Evolutionary conservation across 176 grass and related monocot genomes (phyloP).

Genomic region (Carex littledalei): DNA sequence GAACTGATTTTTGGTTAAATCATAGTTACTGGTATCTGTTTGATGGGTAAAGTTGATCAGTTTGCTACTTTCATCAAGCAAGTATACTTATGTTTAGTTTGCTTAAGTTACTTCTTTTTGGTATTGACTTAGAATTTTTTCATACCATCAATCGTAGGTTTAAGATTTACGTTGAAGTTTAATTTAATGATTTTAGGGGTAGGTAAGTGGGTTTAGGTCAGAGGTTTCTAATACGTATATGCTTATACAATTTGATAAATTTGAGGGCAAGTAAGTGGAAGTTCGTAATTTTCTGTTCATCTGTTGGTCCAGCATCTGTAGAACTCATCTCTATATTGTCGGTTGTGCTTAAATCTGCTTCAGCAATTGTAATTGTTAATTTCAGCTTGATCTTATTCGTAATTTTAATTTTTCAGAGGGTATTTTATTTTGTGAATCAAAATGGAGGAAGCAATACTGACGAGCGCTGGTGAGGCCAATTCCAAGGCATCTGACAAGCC

Average conservation of each 20-base stretch:
- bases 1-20: not conserved
- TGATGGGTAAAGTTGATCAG: not conserved
- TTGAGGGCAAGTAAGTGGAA: not conserved
- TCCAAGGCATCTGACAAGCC: conserved; percentile 11
- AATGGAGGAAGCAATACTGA: conserved; percentile 17
- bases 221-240: not conserved
- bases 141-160: not conserved
- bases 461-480: not conserved
- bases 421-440: not conserved
- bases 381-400: conserved; percentile 7
- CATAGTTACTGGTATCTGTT: not conserved
- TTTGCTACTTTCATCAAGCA: not conserved
- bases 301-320: not conserved
- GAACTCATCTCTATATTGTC: not conserved
- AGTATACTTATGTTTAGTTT: not conserved
- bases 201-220: conserved; percentile 3
- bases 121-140: not conserved
- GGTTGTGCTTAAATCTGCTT: not conserved
- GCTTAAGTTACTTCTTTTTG: not conserved
- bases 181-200: not conserved
- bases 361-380: not conserved
- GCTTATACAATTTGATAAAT: not conserved
- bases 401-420: conserved; percentile 2
- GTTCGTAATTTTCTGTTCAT: not conserved
- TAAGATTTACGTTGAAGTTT: not conserved